phyloP scores from a whole-genome alignment of 2,329 filamentous ascomycete species.

The Penicillium brevicompactum region DNA sequence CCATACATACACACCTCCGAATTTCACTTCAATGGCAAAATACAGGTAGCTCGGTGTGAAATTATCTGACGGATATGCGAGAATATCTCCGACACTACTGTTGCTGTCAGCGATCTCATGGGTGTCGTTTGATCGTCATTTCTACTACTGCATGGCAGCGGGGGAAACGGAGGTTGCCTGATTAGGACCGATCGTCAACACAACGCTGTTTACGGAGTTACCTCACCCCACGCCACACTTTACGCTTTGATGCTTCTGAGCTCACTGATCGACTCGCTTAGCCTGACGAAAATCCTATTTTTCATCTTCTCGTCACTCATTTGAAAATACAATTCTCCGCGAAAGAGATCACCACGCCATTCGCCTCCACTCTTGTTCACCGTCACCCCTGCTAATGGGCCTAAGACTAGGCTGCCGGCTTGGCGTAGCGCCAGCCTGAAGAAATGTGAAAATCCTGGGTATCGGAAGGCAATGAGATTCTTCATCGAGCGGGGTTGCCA shows the following conservation, averaged over 20 bases:
- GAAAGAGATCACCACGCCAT: background rate
- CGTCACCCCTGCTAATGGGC: background rate
- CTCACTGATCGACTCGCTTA: background rate
- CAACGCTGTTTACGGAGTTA: background rate
- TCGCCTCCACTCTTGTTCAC: background rate
- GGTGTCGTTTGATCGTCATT: background rate
- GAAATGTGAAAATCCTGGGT: background rate
- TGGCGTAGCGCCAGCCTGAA: background rate
- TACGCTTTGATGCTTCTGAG: background rate
- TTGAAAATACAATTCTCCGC: background rate
- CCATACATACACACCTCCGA: no score
- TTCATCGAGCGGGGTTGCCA: slow-evolving; percentile 2
- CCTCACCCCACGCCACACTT: background rate
- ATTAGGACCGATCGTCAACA: background rate
- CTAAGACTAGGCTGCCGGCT: background rate
- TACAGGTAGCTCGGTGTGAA: no score
- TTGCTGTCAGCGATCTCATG: background rate
- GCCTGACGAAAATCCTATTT: background rate
- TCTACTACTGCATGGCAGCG: background rate
- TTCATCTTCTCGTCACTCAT: background rate
- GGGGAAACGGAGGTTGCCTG: slow-evolving; percentile 7
- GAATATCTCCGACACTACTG: background rate
- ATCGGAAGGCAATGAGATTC: background rate
- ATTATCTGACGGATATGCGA: background rate
- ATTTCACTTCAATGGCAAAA: no score